Conservation (phyloP, 2,329 filamentous ascomycete species). For the Botrytis fragariae region DNA sequence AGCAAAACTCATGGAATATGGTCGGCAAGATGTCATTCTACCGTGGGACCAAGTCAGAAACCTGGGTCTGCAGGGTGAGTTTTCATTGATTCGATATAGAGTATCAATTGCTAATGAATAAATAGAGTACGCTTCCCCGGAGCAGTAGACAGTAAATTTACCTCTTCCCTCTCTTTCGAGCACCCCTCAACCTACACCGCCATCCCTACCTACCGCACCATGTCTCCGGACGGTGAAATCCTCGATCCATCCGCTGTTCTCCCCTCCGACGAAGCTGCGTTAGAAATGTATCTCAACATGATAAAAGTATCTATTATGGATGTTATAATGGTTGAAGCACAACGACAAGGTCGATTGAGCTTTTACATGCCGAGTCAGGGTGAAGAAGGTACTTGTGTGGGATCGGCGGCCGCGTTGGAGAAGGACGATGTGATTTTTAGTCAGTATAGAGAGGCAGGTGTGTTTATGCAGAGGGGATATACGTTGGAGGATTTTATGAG, state of each 20-base stretch:
- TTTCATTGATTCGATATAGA: neutral
- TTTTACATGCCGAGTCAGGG: constrained; percentile 81
- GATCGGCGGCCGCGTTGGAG: constrained; percentile 79
- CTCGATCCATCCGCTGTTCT: constrained; percentile 70
- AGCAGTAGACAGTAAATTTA: constrained; percentile 94
- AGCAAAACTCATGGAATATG: neutral
- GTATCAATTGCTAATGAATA: constrained; percentile 38
- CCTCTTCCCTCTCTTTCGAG: constrained; percentile 73
- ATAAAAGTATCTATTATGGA: constrained; percentile 81
- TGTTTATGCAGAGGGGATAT: constrained; percentile 87
- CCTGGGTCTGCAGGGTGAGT: constrained; percentile 34
- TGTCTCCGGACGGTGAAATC: constrained; percentile 83
- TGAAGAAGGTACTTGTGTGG: constrained; percentile 82
- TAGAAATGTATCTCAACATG: constrained; percentile 55
- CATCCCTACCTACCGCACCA: constrained; percentile 86
- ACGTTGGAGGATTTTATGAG: constrained; percentile 88
- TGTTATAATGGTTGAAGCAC: constrained; percentile 95
- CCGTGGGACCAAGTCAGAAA: constrained; percentile 30
- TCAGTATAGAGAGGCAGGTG: constrained; percentile 91
- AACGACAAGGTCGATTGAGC: constrained; percentile 61
- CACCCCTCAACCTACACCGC: constrained; percentile 68
- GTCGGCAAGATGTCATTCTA: constrained; percentile 32
- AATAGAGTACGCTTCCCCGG: constrained; percentile 67
- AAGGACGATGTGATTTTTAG: constrained; percentile 87
- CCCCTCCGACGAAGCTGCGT: constrained; percentile 38